Conservation (phyloP, 106 monocot genomes). For the Platanthera zijinensis region DNA sequence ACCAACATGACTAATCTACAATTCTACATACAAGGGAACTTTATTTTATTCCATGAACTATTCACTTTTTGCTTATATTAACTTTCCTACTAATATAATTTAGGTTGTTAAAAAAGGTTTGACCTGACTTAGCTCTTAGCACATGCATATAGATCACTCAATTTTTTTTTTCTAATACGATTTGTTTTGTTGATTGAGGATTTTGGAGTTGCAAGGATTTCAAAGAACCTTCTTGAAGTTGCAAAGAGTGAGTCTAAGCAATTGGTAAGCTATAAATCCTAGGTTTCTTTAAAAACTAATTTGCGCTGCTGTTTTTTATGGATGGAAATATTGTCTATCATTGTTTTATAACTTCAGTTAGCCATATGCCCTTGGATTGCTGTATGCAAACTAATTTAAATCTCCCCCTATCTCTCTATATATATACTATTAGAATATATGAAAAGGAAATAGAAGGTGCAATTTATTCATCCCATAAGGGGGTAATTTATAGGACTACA, state of each 20-base stretch:
- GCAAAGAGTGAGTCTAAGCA: conserved; percentile 4
- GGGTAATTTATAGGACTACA: no score
- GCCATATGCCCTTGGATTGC: no score
- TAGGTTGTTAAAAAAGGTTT: no score
- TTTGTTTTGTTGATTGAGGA: conserved; percentile 1
- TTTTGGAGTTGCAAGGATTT: conserved; percentile 7
- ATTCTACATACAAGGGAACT: no score
- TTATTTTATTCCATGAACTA: no score
- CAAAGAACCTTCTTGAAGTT: conserved; percentile 4
- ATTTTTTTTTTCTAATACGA: background rate
- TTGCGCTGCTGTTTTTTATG: background rate
- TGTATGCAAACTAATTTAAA: background rate
- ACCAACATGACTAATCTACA: no score
- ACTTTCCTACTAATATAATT: no score
- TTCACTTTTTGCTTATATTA: no score
- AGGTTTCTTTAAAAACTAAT: background rate
- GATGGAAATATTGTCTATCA: background rate
- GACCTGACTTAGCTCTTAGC: background rate
- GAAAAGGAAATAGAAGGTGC: no score
- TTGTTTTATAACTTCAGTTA: background rate
- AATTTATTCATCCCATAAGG: no score
- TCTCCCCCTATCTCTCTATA: background rate
- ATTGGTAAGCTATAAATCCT: background rate
- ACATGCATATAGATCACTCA: background rate
- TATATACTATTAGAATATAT: no score